Conservation (phyloP, 1,284 basidiomycete species). For the Vanrija sp. region DNA sequence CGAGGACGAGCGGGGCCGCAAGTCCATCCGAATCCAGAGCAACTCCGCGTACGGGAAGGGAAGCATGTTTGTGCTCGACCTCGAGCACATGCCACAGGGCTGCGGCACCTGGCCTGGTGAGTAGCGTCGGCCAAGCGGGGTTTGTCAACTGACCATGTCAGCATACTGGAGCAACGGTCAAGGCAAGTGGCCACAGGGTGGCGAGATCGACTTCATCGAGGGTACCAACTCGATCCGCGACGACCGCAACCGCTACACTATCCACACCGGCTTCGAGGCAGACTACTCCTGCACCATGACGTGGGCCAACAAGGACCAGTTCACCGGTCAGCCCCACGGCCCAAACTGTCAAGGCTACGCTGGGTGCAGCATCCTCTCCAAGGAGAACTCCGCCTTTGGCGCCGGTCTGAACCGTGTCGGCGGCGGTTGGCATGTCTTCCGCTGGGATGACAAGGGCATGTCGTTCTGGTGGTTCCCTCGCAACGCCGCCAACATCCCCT, state of each 20-base stretch:
- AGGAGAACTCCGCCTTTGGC: slow-evolving; percentile 17
- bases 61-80: slow-evolving; percentile 36
- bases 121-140: no score
- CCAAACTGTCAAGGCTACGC: slow-evolving; percentile 55
- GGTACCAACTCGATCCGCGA: slow-evolving; percentile 51
- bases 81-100: slow-evolving; percentile 46
- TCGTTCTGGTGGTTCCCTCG: slow-evolving; percentile 13
- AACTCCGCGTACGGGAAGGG: slow-evolving; percentile 42
- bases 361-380: slow-evolving; percentile 2
- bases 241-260: slow-evolving; percentile 6
- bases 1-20: slow-evolving; percentile 31
- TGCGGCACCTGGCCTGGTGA: slow-evolving; percentile 55
- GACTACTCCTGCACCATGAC: slow-evolving; percentile 49
- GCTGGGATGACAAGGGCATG: slow-evolving; percentile 26
- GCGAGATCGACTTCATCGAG: slow-evolving; percentile 85
- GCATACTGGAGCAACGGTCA: slow-evolving; percentile 62
- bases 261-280: slow-evolving; percentile 44
- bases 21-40: slow-evolving; percentile 41
- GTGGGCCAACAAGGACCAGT: slow-evolving; percentile 48
- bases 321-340: slow-evolving; percentile 21
- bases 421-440: slow-evolving; percentile 73
- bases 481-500: slow-evolving; percentile 4
- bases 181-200: slow-evolving; percentile 63
- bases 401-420: slow-evolving; percentile 51
- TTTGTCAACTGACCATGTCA: no score